Percentiles rank a stretch among this genome's conserved stretches.
Conservation (phyloP, 768 basidiomycete genomes). For the Gymnopilus junonius region DNA sequence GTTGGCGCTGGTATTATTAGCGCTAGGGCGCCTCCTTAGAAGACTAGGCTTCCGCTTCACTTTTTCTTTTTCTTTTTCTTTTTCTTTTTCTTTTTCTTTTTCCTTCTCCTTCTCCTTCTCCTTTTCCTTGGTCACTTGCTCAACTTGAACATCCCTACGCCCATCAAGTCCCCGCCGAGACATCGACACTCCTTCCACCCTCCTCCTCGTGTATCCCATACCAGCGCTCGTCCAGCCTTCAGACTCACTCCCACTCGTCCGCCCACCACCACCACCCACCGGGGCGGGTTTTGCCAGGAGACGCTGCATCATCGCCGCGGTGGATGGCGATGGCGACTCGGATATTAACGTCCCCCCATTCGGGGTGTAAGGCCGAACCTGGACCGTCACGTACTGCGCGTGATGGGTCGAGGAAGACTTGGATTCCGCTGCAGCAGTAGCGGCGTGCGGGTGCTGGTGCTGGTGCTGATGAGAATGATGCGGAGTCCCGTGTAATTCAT, state of each 20-base stretch:
- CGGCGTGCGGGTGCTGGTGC: background rate
- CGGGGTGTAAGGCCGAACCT: background rate
- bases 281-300: constrained; percentile 37
- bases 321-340: constrained; percentile 17
- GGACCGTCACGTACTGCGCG: constrained; percentile 9
- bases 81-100: no score
- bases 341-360: constrained; percentile 7
- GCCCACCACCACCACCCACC: background rate
- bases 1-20: background rate
- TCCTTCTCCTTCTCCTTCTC: constrained; percentile 1
- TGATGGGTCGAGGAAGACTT: background rate
- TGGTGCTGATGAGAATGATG: no score
- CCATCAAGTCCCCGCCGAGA: no score
- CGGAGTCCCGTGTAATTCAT: background rate
- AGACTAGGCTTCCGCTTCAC: constrained; percentile 18
- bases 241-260: constrained; percentile 18
- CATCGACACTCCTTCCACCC: no score
- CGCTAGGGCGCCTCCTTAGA: constrained; percentile 7
- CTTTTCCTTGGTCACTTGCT: background rate
- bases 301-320: constrained; percentile 34
- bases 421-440: background rate
- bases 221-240: constrained; percentile 6
- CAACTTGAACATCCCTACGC: no score
- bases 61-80: no score
- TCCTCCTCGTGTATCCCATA: background rate